A percentile compares a stretch with the other conserved stretches of the same genome.
Conservation (phyloP, 805 yeast genomes). For the Candida sithepensis region DNA sequence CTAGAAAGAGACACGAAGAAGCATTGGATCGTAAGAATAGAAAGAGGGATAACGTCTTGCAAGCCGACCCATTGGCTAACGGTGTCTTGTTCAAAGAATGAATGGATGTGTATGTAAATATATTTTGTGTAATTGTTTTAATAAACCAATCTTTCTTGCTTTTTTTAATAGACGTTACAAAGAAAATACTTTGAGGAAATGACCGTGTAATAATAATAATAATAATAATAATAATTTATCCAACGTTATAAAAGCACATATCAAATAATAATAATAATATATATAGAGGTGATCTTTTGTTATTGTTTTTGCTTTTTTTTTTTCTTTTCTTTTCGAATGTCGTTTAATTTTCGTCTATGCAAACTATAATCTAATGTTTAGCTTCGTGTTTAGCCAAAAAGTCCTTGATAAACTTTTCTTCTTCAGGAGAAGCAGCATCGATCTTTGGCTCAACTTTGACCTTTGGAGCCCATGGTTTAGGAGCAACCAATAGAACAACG, state of each 20-base stretch:
- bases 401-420: constrained; percentile 79
- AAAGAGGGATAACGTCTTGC: constrained; percentile 69
- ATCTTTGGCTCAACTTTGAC: constrained; percentile 61
- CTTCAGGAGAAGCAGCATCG: constrained; percentile 79
- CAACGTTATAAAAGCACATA: background rate
- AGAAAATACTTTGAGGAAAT: too few relatives aligned
- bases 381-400: constrained; percentile 49
- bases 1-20: constrained; percentile 73
- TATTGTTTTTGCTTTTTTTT: background rate
- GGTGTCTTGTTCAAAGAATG: constrained; percentile 62
- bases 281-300: background rate
- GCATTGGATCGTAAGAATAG: constrained; percentile 72
- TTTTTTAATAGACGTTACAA: too few relatives aligned
- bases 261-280: background rate
- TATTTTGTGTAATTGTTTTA: background rate
- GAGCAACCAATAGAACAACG: constrained; percentile 58
- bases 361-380: constrained; percentile 19
- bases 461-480: constrained; percentile 71
- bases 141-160: too few relatives aligned
- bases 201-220: background rate
- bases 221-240: background rate
- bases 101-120: constrained; percentile 1
- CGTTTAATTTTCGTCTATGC: too few relatives aligned
- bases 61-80: constrained; percentile 80
- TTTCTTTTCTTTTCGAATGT: too few relatives aligned